Percentiles rank a stretch among this genome's conserved stretches.
phyloP scores from a whole-genome alignment of 139 green algal genomes.

The Tetradesmus lagerheimii region DNA sequence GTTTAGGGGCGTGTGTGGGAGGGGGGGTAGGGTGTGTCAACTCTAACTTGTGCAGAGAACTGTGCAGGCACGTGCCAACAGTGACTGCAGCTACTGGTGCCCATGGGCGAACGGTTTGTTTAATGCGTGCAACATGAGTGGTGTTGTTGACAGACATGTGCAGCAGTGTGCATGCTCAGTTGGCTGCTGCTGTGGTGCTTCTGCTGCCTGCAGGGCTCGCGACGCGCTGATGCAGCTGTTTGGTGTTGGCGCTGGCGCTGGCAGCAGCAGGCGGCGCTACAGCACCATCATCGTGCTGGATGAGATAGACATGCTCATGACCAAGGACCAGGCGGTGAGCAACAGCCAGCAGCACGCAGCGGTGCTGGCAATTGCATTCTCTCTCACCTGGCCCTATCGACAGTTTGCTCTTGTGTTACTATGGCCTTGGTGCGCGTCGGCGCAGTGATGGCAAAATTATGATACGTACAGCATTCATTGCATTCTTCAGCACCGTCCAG shows the following conservation, averaged over 20 bases:
- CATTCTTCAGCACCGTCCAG: too few species aligned
- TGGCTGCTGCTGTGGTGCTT: neutral
- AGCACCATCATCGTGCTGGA: conserved; percentile 89
- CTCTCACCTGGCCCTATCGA: too few species aligned
- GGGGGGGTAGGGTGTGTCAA: too few species aligned
- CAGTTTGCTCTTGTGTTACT: too few species aligned
- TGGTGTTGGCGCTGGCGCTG: neutral
- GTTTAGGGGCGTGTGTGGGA: neutral
- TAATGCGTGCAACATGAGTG: too few species aligned
- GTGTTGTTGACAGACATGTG: neutral
- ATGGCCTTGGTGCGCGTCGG: too few species aligned
- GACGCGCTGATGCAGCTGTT: conserved; percentile 84
- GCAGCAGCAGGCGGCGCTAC: conserved; percentile 42
- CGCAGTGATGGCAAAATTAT: too few species aligned
- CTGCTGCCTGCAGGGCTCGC: conserved; percentile 14
- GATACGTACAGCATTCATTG: too few species aligned
- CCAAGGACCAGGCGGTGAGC: conserved; percentile 81
- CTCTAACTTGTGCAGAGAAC: too few species aligned
- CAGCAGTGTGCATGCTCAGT: neutral
- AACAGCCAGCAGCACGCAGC: neutral
- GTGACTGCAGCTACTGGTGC: too few species aligned
- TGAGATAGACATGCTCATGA: conserved; percentile 98
- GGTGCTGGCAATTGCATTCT: neutral
- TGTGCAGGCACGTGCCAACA: too few species aligned
- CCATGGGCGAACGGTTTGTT: too few species aligned